Evolutionary conservation across 352 stramenopile species (phyloP).

Genomic region (Globisporangium paroecandrum): DNA sequence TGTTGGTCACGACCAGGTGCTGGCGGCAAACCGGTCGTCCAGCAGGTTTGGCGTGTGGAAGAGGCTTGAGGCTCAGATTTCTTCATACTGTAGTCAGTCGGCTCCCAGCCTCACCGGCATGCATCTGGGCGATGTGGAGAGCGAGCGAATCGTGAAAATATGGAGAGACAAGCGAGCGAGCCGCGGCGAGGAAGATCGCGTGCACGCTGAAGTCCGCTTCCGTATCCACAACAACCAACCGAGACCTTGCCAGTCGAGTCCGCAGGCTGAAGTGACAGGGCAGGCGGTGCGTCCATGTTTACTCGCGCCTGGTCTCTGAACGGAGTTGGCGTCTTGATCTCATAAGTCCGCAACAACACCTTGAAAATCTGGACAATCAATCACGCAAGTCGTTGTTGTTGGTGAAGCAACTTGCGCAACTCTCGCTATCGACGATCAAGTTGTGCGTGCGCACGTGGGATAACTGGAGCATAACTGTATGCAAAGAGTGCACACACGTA

Average conservation of each 20-base stretch:
- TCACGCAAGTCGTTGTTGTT: not conserved
- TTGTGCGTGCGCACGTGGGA: not conserved
- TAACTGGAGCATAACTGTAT: not conserved
- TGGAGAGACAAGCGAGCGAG: not conserved
- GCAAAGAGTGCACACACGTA: too few relatives aligned
- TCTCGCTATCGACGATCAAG: too few relatives aligned
- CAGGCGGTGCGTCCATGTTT: not conserved
- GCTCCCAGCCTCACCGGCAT: not conserved
- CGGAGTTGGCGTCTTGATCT: not conserved
- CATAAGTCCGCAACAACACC: not conserved
- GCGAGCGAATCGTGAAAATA: not conserved
- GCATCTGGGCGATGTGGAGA: not conserved
- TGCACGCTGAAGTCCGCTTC: not conserved
- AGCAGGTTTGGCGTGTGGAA: not conserved
- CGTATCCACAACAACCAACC: not conserved
- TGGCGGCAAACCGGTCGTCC: not conserved
- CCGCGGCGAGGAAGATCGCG: not conserved
- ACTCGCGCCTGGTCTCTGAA: not conserved
- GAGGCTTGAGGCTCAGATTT: not conserved
- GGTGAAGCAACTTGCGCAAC: not conserved
- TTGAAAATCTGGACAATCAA: not conserved
- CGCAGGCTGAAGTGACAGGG: not conserved
- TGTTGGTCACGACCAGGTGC: constrained; percentile 4
- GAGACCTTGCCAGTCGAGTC: not conserved
- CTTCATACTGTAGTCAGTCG: not conserved